Evolutionary conservation across 257 asterid species (phyloP), one percentile per base, ranked within the genome.

Genomic region (Solanum pennellii): DNA sequence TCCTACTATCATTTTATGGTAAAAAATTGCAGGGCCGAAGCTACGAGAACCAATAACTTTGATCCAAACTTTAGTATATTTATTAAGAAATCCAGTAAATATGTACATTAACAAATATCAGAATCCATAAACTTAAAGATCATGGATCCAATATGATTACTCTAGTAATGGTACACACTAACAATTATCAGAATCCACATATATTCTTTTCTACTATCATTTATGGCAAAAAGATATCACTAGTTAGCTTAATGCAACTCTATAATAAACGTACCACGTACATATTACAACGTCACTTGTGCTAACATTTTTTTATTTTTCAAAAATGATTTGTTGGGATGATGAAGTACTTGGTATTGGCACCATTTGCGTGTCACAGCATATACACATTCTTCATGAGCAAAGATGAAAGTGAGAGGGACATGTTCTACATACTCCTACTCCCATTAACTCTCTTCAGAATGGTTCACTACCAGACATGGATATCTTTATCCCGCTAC

Each of bases 401-500:
- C 45, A 73, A 73, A 73, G 90, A 62, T 44, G 75, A 44, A 33
- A 84, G 80, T 2, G 93, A 92, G 31, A 66, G 87, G 71, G 95
- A 95, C 83, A 60, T 85, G 72, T 12, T 86, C 18, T 90, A 91
- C 73, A 13, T 93, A 18, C 42, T 93, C 18, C 83, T 91, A 27
- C 29, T 95, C 1, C 98, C 98, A 33, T 90, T 93, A 21, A 75
- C 93, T 5, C 41, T 94, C 9, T 91, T 83, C 18, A 89, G 98
- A 69, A 90, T 87, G 23, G 87, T 95, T 39, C 98, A 95, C 59
- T 92, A 93, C 89, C 98, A 93, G 29, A 31, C 93, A 8, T 95
- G 98, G 98, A 94, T 95, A 11, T 90, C 93, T 6, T 16, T 89
- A 71, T 95, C 98, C 44, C 93, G 98, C 2, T 91, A 94, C 83